phyloP scores from a whole-genome alignment of 140 eudicot genomes.

The Oenanthe javanica region DNA sequence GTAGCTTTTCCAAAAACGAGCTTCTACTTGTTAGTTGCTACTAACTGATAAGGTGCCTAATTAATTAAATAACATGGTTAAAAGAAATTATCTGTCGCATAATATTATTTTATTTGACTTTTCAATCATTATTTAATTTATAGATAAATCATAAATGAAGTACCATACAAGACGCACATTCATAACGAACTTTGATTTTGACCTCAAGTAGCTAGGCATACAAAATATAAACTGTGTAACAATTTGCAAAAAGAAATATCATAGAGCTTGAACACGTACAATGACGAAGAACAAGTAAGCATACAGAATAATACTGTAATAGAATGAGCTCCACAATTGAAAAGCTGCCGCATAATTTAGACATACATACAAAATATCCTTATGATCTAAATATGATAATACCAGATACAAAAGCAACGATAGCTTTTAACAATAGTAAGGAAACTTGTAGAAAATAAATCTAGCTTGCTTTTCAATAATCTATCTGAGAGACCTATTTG shows the following conservation, averaged over 20 bases:
- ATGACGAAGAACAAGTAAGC: not conserved
- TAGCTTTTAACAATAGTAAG: not conserved
- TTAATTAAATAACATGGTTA: not conserved
- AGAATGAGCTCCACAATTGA: not conserved
- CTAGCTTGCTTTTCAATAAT: not conserved
- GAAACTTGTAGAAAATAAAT: not conserved
- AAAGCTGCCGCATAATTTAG: not conserved
- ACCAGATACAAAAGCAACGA: not conserved
- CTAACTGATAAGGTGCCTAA: not conserved
- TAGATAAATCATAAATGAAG: too few relatives aligned
- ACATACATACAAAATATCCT: not conserved
- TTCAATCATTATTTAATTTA: too few relatives aligned
- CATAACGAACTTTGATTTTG: too few relatives aligned
- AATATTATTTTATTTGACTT: not conserved
- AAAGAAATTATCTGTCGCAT: not conserved
- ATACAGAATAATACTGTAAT: not conserved
- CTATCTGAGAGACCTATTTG: constrained; percentile 5
- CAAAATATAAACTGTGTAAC: too few relatives aligned
- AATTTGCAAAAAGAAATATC: too few relatives aligned
- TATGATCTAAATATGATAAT: not conserved
- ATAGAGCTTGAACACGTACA: not conserved
- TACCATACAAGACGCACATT: too few relatives aligned
- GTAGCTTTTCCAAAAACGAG: not conserved
- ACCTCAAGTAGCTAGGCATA: too few relatives aligned
- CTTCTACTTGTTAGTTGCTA: too few relatives aligned